Evolutionary conservation across 2,329 filamentous ascomycete species (phyloP), one percentile per base, ranked within the genome.

Genomic region (Rachicladosporium sp.): DNA sequence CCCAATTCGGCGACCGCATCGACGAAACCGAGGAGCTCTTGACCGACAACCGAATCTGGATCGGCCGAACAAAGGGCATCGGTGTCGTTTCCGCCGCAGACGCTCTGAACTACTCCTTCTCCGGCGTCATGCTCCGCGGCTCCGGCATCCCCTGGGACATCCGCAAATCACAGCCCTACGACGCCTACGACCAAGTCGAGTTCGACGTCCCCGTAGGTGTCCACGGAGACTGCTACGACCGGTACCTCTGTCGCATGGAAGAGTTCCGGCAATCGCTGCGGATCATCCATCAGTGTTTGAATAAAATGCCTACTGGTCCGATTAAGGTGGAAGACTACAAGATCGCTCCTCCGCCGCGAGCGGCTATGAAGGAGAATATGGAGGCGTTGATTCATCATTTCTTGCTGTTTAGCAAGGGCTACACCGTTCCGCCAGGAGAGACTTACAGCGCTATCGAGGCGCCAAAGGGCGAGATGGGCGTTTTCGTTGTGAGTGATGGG

Each of bases 331-430:
- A 98, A 67, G 91, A 98, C 67, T 98, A 96, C 78, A 98, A 98
- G 77, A 77, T 98, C 57, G 82, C 85, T 2, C 91, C 91, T 13
- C 91, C 91, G 46, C 93, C 91, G n/a, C 80, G 91, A 58, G 74
- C 85, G 33, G 91, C 91, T 57, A 98, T 98, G 91, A 98, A 98
- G 76, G 91, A 98, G 77, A 98, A 98, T 72, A 98, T 98, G 93
- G 91, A 98, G 70, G 88, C 91, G 31, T 76, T 98, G 33, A 98
- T 98, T 61, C 91, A 98, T 70, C 91, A 98, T 72, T 98, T 98
- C 75, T 69, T 98, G 50, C 79, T 98, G 39, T 98, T 89, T 72
- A 96, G 88, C 64, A 98, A 98, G 76, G 91, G 91, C 43, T 98
- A 98, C 66, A 76, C 86, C 33, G 91, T 98, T 3, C 91, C 91